Evolutionary conservation across 164 flowering plant species (phyloP).

Genomic region (Piper longum): DNA sequence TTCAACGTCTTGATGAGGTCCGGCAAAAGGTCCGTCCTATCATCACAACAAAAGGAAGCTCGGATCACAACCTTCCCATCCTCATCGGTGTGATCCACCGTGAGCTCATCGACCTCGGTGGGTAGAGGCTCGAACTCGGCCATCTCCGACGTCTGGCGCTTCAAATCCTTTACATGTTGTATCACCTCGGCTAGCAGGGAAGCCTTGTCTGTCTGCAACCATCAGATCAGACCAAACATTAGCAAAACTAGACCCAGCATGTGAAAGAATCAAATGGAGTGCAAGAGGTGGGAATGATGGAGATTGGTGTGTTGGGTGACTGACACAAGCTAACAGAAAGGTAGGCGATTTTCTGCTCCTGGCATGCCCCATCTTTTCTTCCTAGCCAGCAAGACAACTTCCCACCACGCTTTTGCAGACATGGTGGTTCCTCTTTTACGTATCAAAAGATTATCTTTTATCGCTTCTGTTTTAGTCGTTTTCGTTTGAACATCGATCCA

Average conservation of each 20-base stretch:
- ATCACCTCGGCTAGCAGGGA: conserved; percentile 94
- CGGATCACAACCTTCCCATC: conserved; percentile 61
- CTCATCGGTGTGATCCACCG: conserved; percentile 54
- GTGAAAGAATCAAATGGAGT: not conserved
- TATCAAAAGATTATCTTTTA: conserved; percentile 38
- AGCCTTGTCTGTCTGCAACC: conserved; percentile 83
- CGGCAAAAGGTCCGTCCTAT: conserved; percentile 71
- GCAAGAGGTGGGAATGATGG: not conserved
- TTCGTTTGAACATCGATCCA: conserved; percentile 19
- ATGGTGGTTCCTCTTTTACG: conserved; percentile 58
- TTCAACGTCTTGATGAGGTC: conserved; percentile 82
- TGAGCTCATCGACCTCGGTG: conserved; percentile 71
- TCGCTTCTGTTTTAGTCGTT: conserved; percentile 16
- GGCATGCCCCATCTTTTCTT: conserved; percentile 16
- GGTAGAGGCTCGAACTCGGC: conserved; percentile 72
- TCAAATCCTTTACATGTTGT: conserved; percentile 86
- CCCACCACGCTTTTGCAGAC: conserved; percentile 46
- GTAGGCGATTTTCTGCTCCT: conserved; percentile 8
- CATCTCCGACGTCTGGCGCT: conserved; percentile 70
- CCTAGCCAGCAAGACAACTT: conserved; percentile 49
- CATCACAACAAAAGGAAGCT: conserved; percentile 91
- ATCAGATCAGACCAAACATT: not conserved
- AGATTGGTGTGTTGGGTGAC: not conserved
- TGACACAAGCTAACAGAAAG: conserved; percentile 1
- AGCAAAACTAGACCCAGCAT: not conserved